These are phyloP conservation scores for Plasmodium reichenowi DNA, from an alignment of 169 alveolate species.

Conservation along the genomic window DNA sequence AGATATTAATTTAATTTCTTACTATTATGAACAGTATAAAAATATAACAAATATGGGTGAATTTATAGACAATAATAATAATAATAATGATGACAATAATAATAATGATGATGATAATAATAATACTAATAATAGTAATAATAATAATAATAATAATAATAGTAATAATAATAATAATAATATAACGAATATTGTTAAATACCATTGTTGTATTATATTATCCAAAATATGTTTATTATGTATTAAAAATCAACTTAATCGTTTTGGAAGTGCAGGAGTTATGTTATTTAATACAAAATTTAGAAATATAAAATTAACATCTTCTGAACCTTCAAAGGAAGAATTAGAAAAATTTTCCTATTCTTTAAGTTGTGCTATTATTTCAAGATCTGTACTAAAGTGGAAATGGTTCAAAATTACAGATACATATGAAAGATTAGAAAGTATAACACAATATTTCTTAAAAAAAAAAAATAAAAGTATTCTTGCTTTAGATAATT, in stretches of 20 bases:
- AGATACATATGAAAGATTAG: constrained; percentile 54
- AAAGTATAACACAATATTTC: constrained; percentile 70
- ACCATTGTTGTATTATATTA: constrained; percentile 41
- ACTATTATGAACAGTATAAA: constrained; percentile 32
- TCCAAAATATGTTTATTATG: constrained; percentile 66
- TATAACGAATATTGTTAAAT: constrained; percentile 11
- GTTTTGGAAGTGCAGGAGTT: constrained; percentile 62
- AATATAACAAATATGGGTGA: constrained; percentile 9
- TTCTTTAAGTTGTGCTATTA: constrained; percentile 58
- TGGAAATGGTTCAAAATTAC: constrained; percentile 71
- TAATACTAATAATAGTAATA: neutral
- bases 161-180: neutral
- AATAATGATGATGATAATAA: neutral
- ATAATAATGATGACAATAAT: neutral
- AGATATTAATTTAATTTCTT: constrained; percentile 46
- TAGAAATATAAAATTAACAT: constrained; percentile 45
- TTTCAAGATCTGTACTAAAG: constrained; percentile 46
- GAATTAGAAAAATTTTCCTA: constrained; percentile 61
- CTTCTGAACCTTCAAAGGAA: constrained; percentile 64
- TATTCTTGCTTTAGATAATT: constrained; percentile 63
- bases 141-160: neutral
- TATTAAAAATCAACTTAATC: constrained; percentile 57
- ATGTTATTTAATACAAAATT: constrained; percentile 51
- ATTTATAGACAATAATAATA: neutral
- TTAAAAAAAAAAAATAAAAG: constrained; percentile 66